These are phyloP conservation scores for Pichia californica DNA, from an alignment of 805 yeast species.

Conservation along the genomic window DNA sequence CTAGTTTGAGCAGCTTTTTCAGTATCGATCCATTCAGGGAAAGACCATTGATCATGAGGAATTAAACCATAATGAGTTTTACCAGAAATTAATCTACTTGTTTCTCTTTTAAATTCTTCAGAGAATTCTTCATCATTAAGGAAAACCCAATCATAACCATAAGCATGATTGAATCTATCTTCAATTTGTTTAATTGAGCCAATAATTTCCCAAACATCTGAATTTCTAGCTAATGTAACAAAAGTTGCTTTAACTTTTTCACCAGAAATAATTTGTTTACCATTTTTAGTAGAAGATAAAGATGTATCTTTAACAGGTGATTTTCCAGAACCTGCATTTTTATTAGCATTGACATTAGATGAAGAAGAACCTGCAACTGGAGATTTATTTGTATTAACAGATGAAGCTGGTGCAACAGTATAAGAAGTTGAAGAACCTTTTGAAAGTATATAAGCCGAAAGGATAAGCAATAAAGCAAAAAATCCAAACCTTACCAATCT, in stretches of 20 bases:
- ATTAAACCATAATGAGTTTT: conserved; percentile 69
- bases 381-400: neutral
- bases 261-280: conserved; percentile 10
- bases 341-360: neutral
- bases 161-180: conserved; percentile 80
- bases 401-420: conserved; percentile 8
- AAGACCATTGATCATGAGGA: conserved; percentile 83
- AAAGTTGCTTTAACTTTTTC: conserved; percentile 67
- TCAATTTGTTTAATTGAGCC: conserved; percentile 72
- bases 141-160: conserved; percentile 91
- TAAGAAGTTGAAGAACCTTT: conserved; percentile 37
- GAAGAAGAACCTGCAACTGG: too few species aligned
- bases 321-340: conserved; percentile 5
- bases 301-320: neutral
- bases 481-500: conserved; percentile 42
- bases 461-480: conserved; percentile 38
- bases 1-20: conserved; percentile 56
- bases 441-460: conserved; percentile 43
- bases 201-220: conserved; percentile 56
- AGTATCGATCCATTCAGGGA: conserved; percentile 76
- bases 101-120: conserved; percentile 69
- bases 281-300: neutral
- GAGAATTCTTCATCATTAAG: conserved; percentile 81
- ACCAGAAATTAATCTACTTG: conserved; percentile 69
- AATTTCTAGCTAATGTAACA: conserved; percentile 71